These are phyloP conservation scores for Fraxinus dipetala DNA, from an alignment of 305 asterid species.

Conservation along the genomic window DNA sequence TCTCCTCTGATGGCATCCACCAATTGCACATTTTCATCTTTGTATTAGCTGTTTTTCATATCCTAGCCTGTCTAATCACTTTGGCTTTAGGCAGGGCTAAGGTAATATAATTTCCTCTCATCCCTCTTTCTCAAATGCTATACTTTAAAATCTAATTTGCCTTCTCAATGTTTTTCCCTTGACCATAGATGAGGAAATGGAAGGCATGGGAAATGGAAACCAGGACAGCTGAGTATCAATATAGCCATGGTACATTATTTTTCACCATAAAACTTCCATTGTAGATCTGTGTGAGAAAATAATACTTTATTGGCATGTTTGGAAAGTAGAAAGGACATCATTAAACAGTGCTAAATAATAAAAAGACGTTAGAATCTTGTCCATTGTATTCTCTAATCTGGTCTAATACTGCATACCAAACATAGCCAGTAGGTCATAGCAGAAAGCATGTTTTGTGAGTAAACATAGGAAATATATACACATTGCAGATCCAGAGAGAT, in stretches of 20 bases:
- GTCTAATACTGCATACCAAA: not conserved
- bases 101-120: slow-evolving; percentile 27
- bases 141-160: not conserved
- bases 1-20: slow-evolving; percentile 49
- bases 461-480: not conserved
- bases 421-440: not conserved
- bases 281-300: not conserved
- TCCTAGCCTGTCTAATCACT: slow-evolving; percentile 42
- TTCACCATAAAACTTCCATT: not conserved
- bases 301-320: not conserved
- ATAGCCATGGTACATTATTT: slow-evolving; percentile 36
- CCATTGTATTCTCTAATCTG: not conserved
- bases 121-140: not conserved
- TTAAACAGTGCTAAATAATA: not conserved
- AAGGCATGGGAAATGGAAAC: slow-evolving; percentile 63
- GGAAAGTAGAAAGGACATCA: not conserved
- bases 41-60: slow-evolving; percentile 49
- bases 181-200: slow-evolving; percentile 54
- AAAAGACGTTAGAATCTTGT: not conserved
- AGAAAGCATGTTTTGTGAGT: not conserved
- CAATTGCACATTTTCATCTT: slow-evolving; percentile 61
- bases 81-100: slow-evolving; percentile 44
- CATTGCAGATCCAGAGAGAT: slow-evolving; percentile 52
- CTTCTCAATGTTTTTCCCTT: not conserved
- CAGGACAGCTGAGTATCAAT: slow-evolving; percentile 46